Evolutionary conservation across 169 alveolate species (phyloP).

Genomic region (Cryptosporidium muris): DNA sequence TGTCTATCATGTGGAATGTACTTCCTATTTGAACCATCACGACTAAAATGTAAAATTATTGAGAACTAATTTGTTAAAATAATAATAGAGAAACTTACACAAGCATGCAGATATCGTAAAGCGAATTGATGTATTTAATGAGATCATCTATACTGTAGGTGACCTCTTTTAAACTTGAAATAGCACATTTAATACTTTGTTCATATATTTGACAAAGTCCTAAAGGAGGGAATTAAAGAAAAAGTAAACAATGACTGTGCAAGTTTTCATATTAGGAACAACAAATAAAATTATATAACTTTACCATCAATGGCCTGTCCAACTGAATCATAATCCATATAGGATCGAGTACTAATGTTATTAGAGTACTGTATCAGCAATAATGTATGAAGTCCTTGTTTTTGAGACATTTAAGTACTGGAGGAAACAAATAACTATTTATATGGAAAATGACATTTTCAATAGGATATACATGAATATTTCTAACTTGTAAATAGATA

Average conservation of each 20-base stretch:
- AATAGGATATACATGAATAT: too few relatives aligned
- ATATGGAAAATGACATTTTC: not conserved
- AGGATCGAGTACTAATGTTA: slow-evolving; percentile 60
- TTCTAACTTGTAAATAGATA: too few relatives aligned
- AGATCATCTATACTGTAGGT: slow-evolving; percentile 56
- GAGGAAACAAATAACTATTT: not conserved
- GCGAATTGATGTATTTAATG: slow-evolving; percentile 55
- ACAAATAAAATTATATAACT: too few relatives aligned
- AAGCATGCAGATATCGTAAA: slow-evolving; percentile 68
- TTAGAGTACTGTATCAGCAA: slow-evolving; percentile 43
- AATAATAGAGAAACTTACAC: slow-evolving; percentile 20
- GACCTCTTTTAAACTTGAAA: slow-evolving; percentile 51
- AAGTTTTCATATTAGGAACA: not conserved
- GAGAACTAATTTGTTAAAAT: not conserved
- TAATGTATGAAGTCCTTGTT: slow-evolving; percentile 69
- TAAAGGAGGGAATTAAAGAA: not conserved
- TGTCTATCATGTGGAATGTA: slow-evolving; percentile 68
- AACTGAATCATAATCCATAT: slow-evolving; percentile 69
- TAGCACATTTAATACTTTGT: slow-evolving; percentile 68
- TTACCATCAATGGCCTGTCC: slow-evolving; percentile 67
- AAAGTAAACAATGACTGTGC: not conserved
- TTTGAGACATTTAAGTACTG: slow-evolving; percentile 16
- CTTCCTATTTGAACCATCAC: slow-evolving; percentile 59
- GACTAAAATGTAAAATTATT: slow-evolving; percentile 3
- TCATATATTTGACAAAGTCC: slow-evolving; percentile 68